Evolutionary conservation across 345 rosid species (phyloP).

Genomic region (Citrus cavaleriei): DNA sequence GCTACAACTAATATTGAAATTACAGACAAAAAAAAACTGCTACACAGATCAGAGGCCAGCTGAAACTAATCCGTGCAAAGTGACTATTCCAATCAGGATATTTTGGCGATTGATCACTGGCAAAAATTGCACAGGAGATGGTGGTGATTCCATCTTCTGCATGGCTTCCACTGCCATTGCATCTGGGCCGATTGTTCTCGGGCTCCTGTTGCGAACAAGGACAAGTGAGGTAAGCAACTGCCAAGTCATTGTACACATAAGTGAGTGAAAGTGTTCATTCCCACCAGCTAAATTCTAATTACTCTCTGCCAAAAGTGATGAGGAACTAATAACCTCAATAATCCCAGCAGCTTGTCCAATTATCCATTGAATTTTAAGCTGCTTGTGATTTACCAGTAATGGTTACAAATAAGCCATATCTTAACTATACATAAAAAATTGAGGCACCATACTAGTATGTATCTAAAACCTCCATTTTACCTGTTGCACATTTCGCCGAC

Average conservation of each 20-base stretch:
- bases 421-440: neutral
- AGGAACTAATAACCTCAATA: neutral
- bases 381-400: neutral
- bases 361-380: neutral
- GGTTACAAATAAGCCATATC: neutral
- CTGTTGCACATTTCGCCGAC: constrained; percentile 98
- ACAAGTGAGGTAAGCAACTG: neutral
- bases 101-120: constrained; percentile 67
- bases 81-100: constrained; percentile 76
- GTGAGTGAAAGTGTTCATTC: neutral
- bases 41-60: constrained; percentile 58
- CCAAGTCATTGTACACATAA: neutral
- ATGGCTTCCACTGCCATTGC: constrained; percentile 99
- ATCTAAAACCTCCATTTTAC: constrained; percentile 22
- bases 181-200: constrained; percentile 77
- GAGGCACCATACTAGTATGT: neutral
- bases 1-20: neutral
- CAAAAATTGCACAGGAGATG: constrained; percentile 92
- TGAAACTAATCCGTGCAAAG: constrained; percentile 92
- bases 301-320: neutral
- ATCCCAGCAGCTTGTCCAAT: neutral
- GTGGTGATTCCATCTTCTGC: constrained; percentile 97
- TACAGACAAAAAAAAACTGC: neutral
- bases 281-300: neutral
- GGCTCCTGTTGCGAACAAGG: constrained; percentile 50